A percentile compares a stretch with the other conserved stretches of the same genome.
phyloP scores from a whole-genome alignment of 768 basidiomycete species.

The Tulasnella sp. region DNA sequence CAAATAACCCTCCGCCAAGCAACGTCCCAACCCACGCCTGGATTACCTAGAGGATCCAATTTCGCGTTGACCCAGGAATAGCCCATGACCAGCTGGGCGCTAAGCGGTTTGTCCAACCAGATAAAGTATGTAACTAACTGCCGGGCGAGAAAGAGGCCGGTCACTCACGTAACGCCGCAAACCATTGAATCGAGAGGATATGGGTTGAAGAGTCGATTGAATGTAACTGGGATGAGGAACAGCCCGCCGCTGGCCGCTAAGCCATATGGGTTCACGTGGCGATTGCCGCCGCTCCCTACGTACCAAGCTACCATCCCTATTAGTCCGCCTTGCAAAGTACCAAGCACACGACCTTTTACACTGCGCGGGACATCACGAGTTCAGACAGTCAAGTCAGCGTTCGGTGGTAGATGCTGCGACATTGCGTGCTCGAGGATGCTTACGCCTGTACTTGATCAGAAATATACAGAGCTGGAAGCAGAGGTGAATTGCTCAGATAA shows the following conservation, averaged over 20 bases:
- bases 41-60: constrained; percentile 33
- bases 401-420: no score
- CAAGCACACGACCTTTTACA: constrained; percentile 36
- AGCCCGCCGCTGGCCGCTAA: constrained; percentile 39
- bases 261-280: constrained; percentile 45
- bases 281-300: constrained; percentile 32
- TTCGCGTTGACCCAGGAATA: constrained; percentile 51
- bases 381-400: background rate
- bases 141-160: background rate
- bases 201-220: constrained; percentile 38
- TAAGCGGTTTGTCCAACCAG: constrained; percentile 30
- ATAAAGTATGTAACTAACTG: no score
- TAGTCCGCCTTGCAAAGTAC: constrained; percentile 34
- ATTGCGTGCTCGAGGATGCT: constrained; percentile 9
- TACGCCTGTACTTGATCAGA: constrained; percentile 48
- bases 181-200: constrained; percentile 32
- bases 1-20: constrained; percentile 43
- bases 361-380: constrained; percentile 21
- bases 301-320: constrained; percentile 43
- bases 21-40: constrained; percentile 42
- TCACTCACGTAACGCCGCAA: constrained; percentile 27
- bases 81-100: constrained; percentile 37
- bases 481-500: background rate
- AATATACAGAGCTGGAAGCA: constrained; percentile 30
- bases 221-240: constrained; percentile 38